Evolutionary conservation across 352 stramenopile genomes (phyloP).

Genomic region (Albugo laibachii): DNA sequence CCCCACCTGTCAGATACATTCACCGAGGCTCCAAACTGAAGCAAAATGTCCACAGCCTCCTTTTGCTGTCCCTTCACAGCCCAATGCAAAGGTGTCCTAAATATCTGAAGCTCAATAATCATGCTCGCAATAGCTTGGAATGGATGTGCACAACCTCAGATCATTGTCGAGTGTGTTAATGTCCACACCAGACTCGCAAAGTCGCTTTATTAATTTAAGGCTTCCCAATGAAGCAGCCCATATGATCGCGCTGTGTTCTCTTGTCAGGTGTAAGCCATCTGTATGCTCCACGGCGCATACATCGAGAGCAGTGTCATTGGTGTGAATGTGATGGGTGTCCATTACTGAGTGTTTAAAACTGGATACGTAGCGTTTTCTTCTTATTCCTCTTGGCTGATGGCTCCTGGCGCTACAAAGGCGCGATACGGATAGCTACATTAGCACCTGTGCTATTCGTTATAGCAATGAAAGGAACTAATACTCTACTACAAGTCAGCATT

Average conservation of each 20-base stretch:
- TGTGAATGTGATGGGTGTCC: too few species aligned
- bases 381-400: too few species aligned
- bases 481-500: too few species aligned
- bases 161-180: constrained; percentile 64
- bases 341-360: too few species aligned
- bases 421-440: too few species aligned
- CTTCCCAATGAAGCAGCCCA: constrained; percentile 48
- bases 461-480: too few species aligned
- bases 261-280: neutral
- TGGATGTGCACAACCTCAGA: constrained; percentile 18
- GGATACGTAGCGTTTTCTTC: too few species aligned
- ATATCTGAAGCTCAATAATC: neutral
- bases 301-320: too few species aligned
- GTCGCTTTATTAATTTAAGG: constrained; percentile 28
- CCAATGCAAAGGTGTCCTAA: constrained; percentile 56
- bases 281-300: too few species aligned
- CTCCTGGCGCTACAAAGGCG: too few species aligned
- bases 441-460: too few species aligned
- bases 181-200: constrained; percentile 37
- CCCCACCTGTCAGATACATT: constrained; percentile 48
- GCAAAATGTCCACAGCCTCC: constrained; percentile 30
- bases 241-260: constrained; percentile 33
- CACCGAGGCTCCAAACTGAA: constrained; percentile 29
- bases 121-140: neutral
- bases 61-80: constrained; percentile 42